These are phyloP conservation scores for Lathyrus oleraceus DNA, from an alignment of 306 rosid genomes.

Conservation along the genomic window DNA sequence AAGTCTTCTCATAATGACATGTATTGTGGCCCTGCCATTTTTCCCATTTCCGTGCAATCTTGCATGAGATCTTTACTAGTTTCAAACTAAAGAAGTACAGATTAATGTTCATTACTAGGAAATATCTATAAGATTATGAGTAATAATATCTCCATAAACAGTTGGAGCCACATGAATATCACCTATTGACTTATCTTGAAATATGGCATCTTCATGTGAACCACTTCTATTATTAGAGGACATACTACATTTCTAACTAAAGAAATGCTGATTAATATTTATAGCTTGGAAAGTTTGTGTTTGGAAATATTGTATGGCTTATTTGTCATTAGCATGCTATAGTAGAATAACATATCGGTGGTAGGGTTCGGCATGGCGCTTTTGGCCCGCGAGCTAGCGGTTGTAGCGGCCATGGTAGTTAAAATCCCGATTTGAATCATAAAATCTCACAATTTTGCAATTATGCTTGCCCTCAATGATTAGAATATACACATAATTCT, in stretches of 20 bases:
- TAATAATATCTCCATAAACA: neutral
- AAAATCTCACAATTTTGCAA: neutral
- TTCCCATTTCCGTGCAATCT: neutral
- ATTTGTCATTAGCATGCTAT: no score
- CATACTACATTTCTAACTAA: conserved; percentile 11
- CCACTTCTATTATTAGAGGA: conserved; percentile 17
- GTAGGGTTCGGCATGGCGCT: no score
- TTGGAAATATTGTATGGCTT: neutral
- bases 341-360: no score
- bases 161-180: conserved; percentile 15
- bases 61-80: conserved; percentile 3
- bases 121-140: neutral
- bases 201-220: neutral
- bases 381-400: no score
- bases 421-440: neutral
- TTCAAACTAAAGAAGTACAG: neutral
- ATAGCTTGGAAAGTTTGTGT: neutral
- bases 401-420: neutral
- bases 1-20: neutral
- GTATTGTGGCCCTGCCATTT: neutral
- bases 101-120: neutral
- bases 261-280: neutral
- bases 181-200: neutral
- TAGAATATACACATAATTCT: neutral
- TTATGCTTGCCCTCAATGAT: neutral